Conservation (phyloP, 805 yeast genomes). For the Sugiyamaella smithiae region DNA sequence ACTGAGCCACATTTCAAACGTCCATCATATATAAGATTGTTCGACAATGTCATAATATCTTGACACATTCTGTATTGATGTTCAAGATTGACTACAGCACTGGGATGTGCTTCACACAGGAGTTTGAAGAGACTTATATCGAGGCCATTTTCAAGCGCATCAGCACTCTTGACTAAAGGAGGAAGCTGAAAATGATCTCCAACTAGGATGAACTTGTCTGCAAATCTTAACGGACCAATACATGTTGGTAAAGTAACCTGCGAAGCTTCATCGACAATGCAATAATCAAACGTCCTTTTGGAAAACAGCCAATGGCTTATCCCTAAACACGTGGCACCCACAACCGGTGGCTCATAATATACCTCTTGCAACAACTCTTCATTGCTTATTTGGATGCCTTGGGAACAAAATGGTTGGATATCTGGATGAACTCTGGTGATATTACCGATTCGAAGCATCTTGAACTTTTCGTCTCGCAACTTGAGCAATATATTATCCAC, state of each 20-base stretch:
- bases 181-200: slow-evolving; percentile 96
- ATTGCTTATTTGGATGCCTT: slow-evolving; percentile 31
- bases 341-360: slow-evolving; percentile 61
- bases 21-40: slow-evolving; percentile 72
- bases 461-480: slow-evolving; percentile 40
- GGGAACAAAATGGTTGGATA: slow-evolving; percentile 51
- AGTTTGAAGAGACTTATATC: slow-evolving; percentile 73
- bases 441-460: slow-evolving; percentile 66
- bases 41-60: slow-evolving; percentile 82
- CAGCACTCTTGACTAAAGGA: slow-evolving; percentile 71
- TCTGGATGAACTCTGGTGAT: slow-evolving; percentile 57
- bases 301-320: slow-evolving; percentile 60
- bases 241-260: slow-evolving; percentile 91
- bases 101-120: slow-evolving; percentile 70
- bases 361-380: slow-evolving; percentile 47
- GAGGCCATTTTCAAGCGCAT: slow-evolving; percentile 63
- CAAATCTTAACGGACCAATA: slow-evolving; percentile 78
- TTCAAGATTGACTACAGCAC: slow-evolving; percentile 69
- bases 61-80: slow-evolving; percentile 90
- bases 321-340: slow-evolving; percentile 87
- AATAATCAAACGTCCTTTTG: slow-evolving; percentile 73
- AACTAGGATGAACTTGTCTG: slow-evolving; percentile 81
- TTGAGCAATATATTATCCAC: slow-evolving; percentile 89
- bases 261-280: slow-evolving; percentile 95
- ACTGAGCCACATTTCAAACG: slow-evolving; percentile 71